Percentiles rank a stretch among this genome's conserved stretches.
Evolutionary conservation across 192 early-diverging fungal genomes (phyloP).

Genomic region (Gamsiella multidivaricata): DNA sequence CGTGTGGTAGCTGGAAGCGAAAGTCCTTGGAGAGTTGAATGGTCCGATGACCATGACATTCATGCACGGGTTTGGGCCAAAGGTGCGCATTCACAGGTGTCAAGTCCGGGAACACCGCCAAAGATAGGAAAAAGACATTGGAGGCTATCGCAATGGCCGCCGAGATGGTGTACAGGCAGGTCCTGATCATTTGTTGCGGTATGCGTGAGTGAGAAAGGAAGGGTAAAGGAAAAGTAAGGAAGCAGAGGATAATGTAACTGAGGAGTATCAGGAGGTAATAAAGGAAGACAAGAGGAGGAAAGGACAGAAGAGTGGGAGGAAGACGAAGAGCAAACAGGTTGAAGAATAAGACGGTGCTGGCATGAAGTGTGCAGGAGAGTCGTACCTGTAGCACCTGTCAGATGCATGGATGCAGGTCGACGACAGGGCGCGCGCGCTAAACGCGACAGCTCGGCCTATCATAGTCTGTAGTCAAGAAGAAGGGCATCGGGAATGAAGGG

Average conservation of each 20-base stretch:
- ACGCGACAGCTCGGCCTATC: too few relatives aligned
- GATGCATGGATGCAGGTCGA: too few relatives aligned
- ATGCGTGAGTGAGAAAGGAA: neutral
- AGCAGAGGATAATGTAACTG: neutral
- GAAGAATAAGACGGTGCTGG: too few relatives aligned
- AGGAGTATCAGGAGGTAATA: neutral
- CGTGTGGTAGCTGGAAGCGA: constrained; percentile 26
- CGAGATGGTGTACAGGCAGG: constrained; percentile 32
- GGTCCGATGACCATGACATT: constrained; percentile 34
- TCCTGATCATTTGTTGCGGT: constrained; percentile 8
- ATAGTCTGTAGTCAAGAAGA: too few relatives aligned
- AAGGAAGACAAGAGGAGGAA: neutral
- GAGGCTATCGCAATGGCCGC: constrained; percentile 36
- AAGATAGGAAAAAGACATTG: constrained; percentile 40
- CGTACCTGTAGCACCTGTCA: too few relatives aligned
- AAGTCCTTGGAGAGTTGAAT: constrained; percentile 22
- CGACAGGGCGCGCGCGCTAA: too few relatives aligned
- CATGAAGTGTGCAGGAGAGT: too few relatives aligned
- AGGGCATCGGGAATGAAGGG: too few relatives aligned
- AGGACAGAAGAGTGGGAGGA: too few relatives aligned
- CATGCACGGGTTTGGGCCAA: constrained; percentile 37
- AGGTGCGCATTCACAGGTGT: constrained; percentile 22
- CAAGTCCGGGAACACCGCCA: constrained; percentile 27
- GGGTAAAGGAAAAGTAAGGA: neutral
- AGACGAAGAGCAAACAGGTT: too few relatives aligned